Evolutionary conservation across 805 yeast genomes (phyloP).

Genomic region (Nakazawaea laoshanensis): DNA sequence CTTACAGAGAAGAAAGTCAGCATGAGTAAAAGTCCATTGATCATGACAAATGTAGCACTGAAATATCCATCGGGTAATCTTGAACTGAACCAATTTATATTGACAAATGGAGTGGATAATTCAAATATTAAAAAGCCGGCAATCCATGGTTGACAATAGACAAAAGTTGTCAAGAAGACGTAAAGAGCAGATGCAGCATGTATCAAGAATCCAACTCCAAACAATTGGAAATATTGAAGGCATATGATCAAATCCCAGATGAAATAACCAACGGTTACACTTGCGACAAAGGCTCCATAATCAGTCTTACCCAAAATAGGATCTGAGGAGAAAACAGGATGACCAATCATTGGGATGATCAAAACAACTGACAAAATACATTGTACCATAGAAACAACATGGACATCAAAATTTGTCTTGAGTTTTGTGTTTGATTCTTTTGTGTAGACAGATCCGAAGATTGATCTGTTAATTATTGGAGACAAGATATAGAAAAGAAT

Average conservation of each 20-base stretch:
- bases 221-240: conserved; percentile 47
- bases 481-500: conserved; percentile 38
- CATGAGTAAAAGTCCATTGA: conserved; percentile 70
- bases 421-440: conserved; percentile 31
- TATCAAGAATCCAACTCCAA: conserved; percentile 73
- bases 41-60: conserved; percentile 39
- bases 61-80: conserved; percentile 65
- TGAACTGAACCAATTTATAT: conserved; percentile 84
- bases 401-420: conserved; percentile 78
- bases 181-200: conserved; percentile 80
- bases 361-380: conserved; percentile 53
- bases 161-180: conserved; percentile 56
- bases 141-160: conserved; percentile 68
- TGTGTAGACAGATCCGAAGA: conserved; percentile 51
- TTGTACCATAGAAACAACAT: conserved; percentile 83
- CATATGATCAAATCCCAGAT: conserved; percentile 84
- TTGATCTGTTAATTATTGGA: conserved; percentile 35
- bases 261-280: conserved; percentile 80
- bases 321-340: conserved; percentile 37
- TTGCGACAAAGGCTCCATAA: conserved; percentile 64
- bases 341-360: conserved; percentile 59
- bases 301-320: conserved; percentile 64
- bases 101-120: conserved; percentile 89
- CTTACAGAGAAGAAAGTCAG: conserved; percentile 68
- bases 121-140: conserved; percentile 83